Evolutionary conservation across 2,329 filamentous ascomycete species (phyloP).

Genomic region (Colletotrichum sp.): DNA sequence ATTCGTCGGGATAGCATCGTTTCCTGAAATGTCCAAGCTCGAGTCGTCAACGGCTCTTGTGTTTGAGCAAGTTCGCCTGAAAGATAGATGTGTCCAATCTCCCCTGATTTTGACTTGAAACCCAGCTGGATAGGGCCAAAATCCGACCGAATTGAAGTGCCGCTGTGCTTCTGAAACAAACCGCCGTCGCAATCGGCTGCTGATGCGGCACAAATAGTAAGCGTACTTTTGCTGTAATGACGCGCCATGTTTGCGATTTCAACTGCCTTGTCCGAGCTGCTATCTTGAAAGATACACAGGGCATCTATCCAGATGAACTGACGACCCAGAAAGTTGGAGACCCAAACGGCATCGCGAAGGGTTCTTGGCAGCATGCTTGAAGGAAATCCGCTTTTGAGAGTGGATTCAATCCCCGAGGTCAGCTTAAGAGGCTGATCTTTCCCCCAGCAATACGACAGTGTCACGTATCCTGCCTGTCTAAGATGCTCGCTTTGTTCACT

Average conservation of each 20-base stretch:
- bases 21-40: neutral
- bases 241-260: conserved; percentile 5
- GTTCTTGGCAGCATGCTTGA: neutral
- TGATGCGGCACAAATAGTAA: neutral
- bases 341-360: neutral
- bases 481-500: no score
- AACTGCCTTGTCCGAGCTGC: neutral
- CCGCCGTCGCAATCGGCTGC: neutral
- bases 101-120: neutral
- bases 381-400: neutral
- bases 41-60: neutral
- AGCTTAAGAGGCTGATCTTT: neutral
- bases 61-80: rapidly evolving
- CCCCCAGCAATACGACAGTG: neutral
- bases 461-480: no score
- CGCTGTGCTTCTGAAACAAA: neutral
- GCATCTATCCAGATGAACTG: conserved; percentile 2
- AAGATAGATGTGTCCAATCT: neutral
- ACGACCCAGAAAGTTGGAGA: rapidly evolving
- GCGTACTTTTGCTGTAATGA: neutral
- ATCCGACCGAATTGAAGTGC: no score
- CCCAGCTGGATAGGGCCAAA: rapidly evolving
- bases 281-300: conserved; percentile 14
- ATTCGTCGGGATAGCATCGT: neutral
- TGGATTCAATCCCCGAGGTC: neutral